These are phyloP conservation scores for Erodium trifolium DNA, from an alignment of 441 rosid genomes.

Conservation along the genomic window DNA sequence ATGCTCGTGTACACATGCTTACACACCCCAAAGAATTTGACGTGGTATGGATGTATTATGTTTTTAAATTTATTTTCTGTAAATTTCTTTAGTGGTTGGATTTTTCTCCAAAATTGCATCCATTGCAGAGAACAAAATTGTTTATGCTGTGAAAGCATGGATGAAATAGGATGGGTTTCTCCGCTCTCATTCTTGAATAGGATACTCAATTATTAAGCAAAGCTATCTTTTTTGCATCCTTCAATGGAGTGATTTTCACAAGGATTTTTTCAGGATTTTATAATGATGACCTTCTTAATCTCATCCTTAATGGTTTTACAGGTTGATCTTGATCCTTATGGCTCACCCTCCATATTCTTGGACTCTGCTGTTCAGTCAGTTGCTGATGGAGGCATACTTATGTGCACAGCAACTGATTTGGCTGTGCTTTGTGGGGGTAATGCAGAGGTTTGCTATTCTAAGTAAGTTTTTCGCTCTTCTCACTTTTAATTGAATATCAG, in stretches of 20 bases:
- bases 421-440: constrained; percentile 99
- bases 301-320: constrained; percentile 25
- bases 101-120: too few species aligned
- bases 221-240: too few species aligned
- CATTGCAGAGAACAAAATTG: too few species aligned
- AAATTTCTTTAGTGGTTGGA: too few species aligned
- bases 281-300: constrained; percentile 3
- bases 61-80: too few species aligned
- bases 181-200: too few species aligned
- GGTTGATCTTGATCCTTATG: constrained; percentile 99
- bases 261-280: too few species aligned
- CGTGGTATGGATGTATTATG: constrained; percentile 17
- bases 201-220: too few species aligned
- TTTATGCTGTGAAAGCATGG: too few species aligned
- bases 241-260: too few species aligned
- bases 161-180: too few species aligned
- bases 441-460: constrained; percentile 98
- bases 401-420: constrained; percentile 99
- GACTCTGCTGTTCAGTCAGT: constrained; percentile 96
- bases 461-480: constrained; percentile 47
- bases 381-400: constrained; percentile 86
- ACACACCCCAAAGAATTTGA: constrained; percentile 90
- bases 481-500: constrained; percentile 12
- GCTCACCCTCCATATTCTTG: constrained; percentile 89
- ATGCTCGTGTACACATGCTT: constrained; percentile 93